Conservation (phyloP, 805 yeast species). For the Wickerhamomyces ciferrii region DNA sequence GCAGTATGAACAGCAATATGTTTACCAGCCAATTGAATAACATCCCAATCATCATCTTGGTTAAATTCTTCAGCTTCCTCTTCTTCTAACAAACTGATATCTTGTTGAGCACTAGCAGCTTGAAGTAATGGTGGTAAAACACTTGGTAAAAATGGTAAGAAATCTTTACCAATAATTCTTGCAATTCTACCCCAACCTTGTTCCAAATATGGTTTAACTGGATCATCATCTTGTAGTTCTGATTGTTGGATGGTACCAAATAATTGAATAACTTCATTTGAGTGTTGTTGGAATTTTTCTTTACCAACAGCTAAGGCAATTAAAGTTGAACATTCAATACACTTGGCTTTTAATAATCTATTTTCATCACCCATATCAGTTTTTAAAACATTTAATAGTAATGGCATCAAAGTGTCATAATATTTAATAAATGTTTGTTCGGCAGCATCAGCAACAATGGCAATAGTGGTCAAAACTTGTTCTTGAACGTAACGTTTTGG, state of each 20-base stretch:
- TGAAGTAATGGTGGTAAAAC: conserved; percentile 86
- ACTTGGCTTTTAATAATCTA: conserved; percentile 80
- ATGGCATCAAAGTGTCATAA: conserved; percentile 92
- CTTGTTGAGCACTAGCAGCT: conserved; percentile 88
- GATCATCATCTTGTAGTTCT: conserved; percentile 66
- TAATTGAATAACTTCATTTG: conserved; percentile 65
- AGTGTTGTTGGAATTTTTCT: conserved; percentile 76
- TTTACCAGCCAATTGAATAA: conserved; percentile 84
- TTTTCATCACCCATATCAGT: conserved; percentile 77
- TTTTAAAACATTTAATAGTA: conserved; percentile 70
- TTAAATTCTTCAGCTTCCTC: conserved; percentile 84
- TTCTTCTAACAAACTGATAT: conserved; percentile 78
- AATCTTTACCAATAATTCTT: conserved; percentile 77
- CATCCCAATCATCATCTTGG: conserved; percentile 92
- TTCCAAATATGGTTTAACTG: conserved; percentile 78
- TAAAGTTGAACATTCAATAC: conserved; percentile 92
- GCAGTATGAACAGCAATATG: conserved; percentile 94
- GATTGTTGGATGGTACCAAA: conserved; percentile 68
- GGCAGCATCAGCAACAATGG: conserved; percentile 96
- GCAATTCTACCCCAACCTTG: conserved; percentile 97
- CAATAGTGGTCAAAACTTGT: conserved; percentile 94
- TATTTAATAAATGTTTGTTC: conserved; percentile 83
- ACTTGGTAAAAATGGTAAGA: conserved; percentile 73
- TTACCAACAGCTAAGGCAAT: conserved; percentile 94
- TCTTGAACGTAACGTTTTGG: conserved; percentile 94